Evolutionary conservation across 169 alveolate genomes (phyloP).

Genomic region (Babesia bovis): DNA sequence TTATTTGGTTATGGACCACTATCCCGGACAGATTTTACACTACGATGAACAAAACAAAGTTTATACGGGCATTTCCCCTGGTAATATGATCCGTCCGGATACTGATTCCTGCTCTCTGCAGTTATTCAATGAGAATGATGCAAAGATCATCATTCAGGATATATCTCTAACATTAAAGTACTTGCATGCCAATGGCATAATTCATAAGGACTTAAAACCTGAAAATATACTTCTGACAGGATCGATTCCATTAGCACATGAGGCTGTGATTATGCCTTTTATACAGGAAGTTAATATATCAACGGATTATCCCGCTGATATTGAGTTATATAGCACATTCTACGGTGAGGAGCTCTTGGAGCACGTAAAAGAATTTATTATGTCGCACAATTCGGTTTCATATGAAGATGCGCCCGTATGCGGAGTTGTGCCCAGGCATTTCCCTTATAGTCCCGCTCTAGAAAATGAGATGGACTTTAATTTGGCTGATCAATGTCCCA

Average conservation of each 20-base stretch:
- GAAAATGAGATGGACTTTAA: neutral
- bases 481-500: neutral
- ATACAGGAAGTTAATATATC: neutral
- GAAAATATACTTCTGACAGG: constrained; percentile 69
- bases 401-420: neutral
- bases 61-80: constrained; percentile 5
- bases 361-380: neutral
- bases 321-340: neutral
- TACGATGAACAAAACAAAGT: constrained; percentile 3
- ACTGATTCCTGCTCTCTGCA: neutral
- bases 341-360: neutral
- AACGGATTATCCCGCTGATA: neutral
- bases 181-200: constrained; percentile 55
- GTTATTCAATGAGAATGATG: constrained; percentile 45
- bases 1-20: constrained; percentile 50
- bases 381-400: neutral
- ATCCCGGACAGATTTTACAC: constrained; percentile 50
- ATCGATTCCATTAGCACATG: constrained; percentile 11
- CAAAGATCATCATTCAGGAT: constrained; percentile 42
- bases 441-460: neutral
- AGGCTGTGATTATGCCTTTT: constrained; percentile 3
- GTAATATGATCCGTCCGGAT: neutral
- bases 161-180: constrained; percentile 10
- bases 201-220: constrained; percentile 80
- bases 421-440: neutral